A percentile compares a stretch with the other conserved stretches of the same genome.
Evolutionary conservation across 352 stramenopile genomes (phyloP).

Genomic region (Albugo candida): DNA sequence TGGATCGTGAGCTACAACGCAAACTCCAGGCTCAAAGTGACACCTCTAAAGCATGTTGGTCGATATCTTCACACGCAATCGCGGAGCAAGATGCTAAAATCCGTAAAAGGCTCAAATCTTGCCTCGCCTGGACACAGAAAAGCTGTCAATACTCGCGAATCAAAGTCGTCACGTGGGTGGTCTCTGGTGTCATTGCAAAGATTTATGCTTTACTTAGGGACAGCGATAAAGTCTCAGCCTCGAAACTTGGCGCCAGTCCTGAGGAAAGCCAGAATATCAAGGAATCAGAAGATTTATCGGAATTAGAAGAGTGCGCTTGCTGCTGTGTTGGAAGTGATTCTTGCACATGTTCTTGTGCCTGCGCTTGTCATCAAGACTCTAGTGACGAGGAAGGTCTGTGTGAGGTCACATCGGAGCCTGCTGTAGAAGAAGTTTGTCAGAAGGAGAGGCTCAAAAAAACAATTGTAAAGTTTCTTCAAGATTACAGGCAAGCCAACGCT

Average conservation of each 20-base stretch:
- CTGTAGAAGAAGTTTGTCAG: not conserved
- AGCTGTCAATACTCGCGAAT: slow-evolving; percentile 62
- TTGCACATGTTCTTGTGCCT: slow-evolving; percentile 27
- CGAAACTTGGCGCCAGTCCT: slow-evolving; percentile 2
- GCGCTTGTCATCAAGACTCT: slow-evolving; percentile 25
- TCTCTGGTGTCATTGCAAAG: slow-evolving; percentile 73
- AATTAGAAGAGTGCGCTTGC: slow-evolving; percentile 41
- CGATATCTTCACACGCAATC: slow-evolving; percentile 51
- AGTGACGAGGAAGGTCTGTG: slow-evolving; percentile 25
- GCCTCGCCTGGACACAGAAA: slow-evolving; percentile 44
- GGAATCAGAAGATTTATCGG: slow-evolving; percentile 11
- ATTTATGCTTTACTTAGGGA: slow-evolving; percentile 51
- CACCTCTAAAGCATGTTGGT: not conserved
- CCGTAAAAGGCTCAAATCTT: slow-evolving; percentile 57
- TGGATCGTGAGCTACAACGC: slow-evolving; percentile 56
- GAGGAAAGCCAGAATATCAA: not conserved
- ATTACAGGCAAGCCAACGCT: no score
- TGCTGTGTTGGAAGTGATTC: slow-evolving; percentile 39
- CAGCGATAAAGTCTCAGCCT: slow-evolving; percentile 42
- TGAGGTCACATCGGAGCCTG: not conserved
- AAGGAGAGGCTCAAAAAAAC: no score
- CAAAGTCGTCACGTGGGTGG: slow-evolving; percentile 72
- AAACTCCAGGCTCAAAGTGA: slow-evolving; percentile 14
- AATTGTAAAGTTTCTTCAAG: no score
- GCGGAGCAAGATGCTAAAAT: slow-evolving; percentile 56